Base-by-base conservation (phyloP, 2,329 filamentous ascomycete species). In the Nigrospora osmanthi region DNA sequence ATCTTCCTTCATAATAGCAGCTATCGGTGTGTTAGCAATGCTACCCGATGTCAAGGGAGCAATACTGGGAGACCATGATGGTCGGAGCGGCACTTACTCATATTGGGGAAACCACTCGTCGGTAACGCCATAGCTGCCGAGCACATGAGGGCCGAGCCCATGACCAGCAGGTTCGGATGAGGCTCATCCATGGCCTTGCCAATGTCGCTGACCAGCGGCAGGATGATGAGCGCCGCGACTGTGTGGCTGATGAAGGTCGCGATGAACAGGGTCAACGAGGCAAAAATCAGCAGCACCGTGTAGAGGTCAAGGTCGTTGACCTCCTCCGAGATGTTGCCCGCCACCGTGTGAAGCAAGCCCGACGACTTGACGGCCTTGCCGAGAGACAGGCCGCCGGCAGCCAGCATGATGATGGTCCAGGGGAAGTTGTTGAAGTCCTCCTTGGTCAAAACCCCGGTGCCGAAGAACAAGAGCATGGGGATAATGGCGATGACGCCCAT, bases 361-460 rank as follows among this genome's bases (percentile, higher is more conserved):
- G 91, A 97, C 0, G 88, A 93, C 51, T 89, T 91, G 47, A 98
- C 93, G 0, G 91, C 87, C 64, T 95, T 96, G 46, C 93, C 93
- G 0, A 98, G 80, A 1, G 89, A 89, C 32, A 98, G 71, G 9
- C 93, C 93, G 39, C 93, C 93, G 0, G 93, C 91, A 0, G 93
- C 93, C 16, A 98, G 83, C 58, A 98, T 97, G 66, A 98, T 96
- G 66, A 98, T 98, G 16, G 94, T 98, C 93, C 93, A 98, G 35
- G 96, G 85, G 66, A 98, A 98, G 66, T 98, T 98, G 73, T 98
- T 98, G 63, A 98, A 98, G 68, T 98, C 93, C 67, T 97, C 93
- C 68, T 97, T 98, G 40, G 90, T 97, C 31, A 98, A 74, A 53
- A 97, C 91, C 11, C 93, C 93, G 2, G 89, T 90, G 44, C 93